phyloP scores from a whole-genome alignment of 2,329 filamentous ascomycete genomes.

The Clonostachys rosea region DNA sequence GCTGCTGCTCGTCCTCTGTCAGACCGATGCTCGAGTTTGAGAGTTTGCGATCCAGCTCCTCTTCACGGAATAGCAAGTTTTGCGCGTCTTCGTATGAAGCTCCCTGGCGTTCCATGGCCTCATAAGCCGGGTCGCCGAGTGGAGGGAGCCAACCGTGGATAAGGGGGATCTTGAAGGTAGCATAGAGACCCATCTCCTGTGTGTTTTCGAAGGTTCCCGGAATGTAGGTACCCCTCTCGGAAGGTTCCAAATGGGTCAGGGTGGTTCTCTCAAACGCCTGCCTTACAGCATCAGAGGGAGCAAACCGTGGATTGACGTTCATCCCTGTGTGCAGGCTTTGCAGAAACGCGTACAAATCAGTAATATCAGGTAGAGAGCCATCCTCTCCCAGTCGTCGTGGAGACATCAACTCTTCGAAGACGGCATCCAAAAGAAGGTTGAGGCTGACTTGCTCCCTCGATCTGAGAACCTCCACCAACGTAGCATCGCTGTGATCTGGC shows the following conservation, averaged over 20 bases:
- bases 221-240: constrained; percentile 40
- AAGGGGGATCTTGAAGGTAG: constrained; percentile 81
- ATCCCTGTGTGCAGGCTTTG: constrained; percentile 90
- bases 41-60: constrained; percentile 81
- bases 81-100: constrained; percentile 90
- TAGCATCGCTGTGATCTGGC: constrained; percentile 54
- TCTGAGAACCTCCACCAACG: constrained; percentile 71
- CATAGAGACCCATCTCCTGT: constrained; percentile 83
- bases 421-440: constrained; percentile 77
- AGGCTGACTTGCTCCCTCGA: constrained; percentile 86
- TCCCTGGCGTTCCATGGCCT: constrained; percentile 69
- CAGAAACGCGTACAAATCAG: constrained; percentile 83
- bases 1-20: constrained; percentile 67
- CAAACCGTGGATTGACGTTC: constrained; percentile 93
- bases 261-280: constrained; percentile 45
- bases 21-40: constrained; percentile 41
- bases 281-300: constrained; percentile 49
- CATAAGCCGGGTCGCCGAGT: constrained; percentile 60
- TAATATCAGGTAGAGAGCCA: constrained; percentile 73
- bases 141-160: constrained; percentile 90
- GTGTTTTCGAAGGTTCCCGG: constrained; percentile 83
- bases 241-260: constrained; percentile 45
- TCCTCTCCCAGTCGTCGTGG: constrained; percentile 59
- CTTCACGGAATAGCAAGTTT: constrained; percentile 80
- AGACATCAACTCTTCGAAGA: constrained; percentile 92